Evolutionary conservation across 139 green algal species (phyloP).

Genomic region (Picochlorum sp.): DNA sequence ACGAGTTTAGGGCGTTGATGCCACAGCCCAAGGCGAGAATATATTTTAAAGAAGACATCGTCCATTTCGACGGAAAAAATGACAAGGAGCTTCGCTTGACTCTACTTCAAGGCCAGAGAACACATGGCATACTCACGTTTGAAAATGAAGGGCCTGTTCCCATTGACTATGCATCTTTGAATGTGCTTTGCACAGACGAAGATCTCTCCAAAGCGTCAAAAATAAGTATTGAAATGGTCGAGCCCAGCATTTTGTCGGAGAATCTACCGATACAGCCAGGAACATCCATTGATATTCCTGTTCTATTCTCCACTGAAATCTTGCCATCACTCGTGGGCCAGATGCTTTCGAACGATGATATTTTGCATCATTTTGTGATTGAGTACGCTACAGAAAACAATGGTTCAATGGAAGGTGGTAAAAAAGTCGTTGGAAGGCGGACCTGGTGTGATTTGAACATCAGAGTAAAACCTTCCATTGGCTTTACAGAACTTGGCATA

Average conservation of each 20-base stretch:
- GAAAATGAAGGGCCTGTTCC: neutral
- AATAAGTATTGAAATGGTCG: constrained; percentile 7
- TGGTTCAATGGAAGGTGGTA: too few species aligned
- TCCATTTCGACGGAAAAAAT: too few species aligned
- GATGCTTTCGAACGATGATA: too few species aligned
- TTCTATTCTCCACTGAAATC: constrained; percentile 8
- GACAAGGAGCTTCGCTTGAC: neutral
- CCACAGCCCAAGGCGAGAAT: too few species aligned
- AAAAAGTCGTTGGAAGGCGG: neutral
- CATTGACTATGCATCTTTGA: neutral
- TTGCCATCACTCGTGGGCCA: too few species aligned
- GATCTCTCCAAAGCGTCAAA: neutral
- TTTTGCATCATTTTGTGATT: too few species aligned
- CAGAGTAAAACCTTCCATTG: constrained; percentile 7
- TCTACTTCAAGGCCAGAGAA: neutral
- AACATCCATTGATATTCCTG: constrained; percentile 6
- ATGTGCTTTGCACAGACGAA: neutral
- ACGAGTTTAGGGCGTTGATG: too few species aligned
- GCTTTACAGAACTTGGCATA: neutral
- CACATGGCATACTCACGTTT: neutral
- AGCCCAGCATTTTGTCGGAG: constrained; percentile 1
- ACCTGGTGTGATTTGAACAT: constrained; percentile 1
- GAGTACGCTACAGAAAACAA: too few species aligned
- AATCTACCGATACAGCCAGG: constrained; percentile 23
- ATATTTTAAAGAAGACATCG: too few species aligned